Evolutionary conservation across 2,329 filamentous ascomycete species (phyloP), one percentile per base, ranked within the genome.

Genomic region (Alternaria ventricosa): DNA sequence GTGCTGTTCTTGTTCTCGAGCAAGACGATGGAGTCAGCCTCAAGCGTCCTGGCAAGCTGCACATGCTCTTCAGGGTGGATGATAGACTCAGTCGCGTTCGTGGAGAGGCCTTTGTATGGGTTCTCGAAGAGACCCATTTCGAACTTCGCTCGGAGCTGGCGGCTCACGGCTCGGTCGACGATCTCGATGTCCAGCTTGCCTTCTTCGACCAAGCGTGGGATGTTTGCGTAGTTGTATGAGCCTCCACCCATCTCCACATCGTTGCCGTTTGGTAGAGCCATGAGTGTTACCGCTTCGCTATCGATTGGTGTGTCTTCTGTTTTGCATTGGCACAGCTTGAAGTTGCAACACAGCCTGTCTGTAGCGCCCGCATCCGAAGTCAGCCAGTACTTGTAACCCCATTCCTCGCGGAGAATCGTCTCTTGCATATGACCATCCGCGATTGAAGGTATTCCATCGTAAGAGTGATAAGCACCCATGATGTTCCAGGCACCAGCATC

Each of bases 211-310:
- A 93, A 84, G 27, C 87, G 82, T 6, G 90, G 89, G 55, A 93
- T 92, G 36, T 84, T 86, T 67, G 88, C 84, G 73, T 88, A 79
- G 74, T 89, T 92, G 82, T 87, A 93, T 20, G 88, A 90, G 20
- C 91, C 91, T 43, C 91, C 90, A 12, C 91, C 91, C 91, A 93
- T 93, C 72, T 93, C 91, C 12, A 91, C 85, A 69, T 93, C 91
- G 54, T 88, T 90, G 4, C 91, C 91, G 5, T 90, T 89, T 1
- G 88, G 87, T 5, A 93, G 84, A 9, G 88, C 85, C 69, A 86
- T 85, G 53, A 87, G 81, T 0, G 89, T 90, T 23, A 93, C 85
- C 3, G 89, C 87, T 57, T 89, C 86, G 55, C 87, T 87, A 70
- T 92, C 90, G 45, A 90, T 85, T 0, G 88, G 87, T 27, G 84